A percentile compares a stretch with the other conserved stretches of the same genome.
These are phyloP conservation scores for Protomyces macrosporus DNA, from an alignment of 1,139 yeast species.

Conservation along the genomic window DNA sequence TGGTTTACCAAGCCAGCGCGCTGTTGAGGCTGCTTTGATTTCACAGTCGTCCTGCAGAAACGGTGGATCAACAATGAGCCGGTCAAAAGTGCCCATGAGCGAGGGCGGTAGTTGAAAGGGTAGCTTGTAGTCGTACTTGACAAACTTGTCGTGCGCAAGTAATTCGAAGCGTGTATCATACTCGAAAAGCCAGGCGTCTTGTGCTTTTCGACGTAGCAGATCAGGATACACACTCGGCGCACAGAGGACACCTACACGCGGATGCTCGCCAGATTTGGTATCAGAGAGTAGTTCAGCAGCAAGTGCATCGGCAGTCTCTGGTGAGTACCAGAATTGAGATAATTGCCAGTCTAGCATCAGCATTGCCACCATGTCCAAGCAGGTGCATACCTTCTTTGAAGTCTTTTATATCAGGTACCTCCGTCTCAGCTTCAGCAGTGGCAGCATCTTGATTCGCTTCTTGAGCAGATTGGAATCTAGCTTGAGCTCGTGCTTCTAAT, in stretches of 20 bases:
- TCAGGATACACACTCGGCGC: constrained; percentile 94
- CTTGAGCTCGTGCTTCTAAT: constrained; percentile 57
- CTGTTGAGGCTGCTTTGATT: constrained; percentile 46
- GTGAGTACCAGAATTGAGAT: constrained; percentile 81
- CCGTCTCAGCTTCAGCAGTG: constrained; percentile 36
- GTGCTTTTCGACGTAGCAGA: constrained; percentile 44
- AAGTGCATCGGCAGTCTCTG: constrained; percentile 60
- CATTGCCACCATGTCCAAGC: no score
- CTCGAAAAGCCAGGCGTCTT: constrained; percentile 63
- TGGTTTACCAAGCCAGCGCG: constrained; percentile 48
- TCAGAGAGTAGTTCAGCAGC: constrained; percentile 70
- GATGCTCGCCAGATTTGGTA: constrained; percentile 38
- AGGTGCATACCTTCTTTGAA: constrained; percentile 57
- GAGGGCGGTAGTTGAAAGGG: constrained; percentile 61
- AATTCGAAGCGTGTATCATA: constrained; percentile 69
- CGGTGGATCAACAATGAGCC: constrained; percentile 84
- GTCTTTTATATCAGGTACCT: constrained; percentile 48
- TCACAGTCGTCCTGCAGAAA: constrained; percentile 79
- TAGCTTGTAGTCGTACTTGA: constrained; percentile 65
- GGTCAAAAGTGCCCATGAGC: constrained; percentile 58
- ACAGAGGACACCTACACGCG: constrained; percentile 69
- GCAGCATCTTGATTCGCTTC: constrained; percentile 32
- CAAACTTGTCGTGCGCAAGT: constrained; percentile 65
- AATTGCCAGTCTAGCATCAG: constrained; percentile 66
- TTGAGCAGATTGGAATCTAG: constrained; percentile 40